Conservation (phyloP, 352 stramenopile species). For the Phytopythium chamaehyphon region DNA sequence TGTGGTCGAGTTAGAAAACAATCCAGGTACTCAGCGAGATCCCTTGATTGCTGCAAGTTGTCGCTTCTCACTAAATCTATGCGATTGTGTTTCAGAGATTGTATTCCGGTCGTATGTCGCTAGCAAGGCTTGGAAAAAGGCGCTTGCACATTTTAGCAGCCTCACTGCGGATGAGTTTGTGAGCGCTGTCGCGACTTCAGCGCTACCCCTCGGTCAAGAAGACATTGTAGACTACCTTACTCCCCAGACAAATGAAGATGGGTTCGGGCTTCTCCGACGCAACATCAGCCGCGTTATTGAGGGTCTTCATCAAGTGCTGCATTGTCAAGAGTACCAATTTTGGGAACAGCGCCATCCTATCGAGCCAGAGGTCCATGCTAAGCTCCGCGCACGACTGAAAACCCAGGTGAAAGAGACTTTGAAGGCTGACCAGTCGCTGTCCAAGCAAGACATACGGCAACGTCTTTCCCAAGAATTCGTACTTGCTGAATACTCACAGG, state of each 20-base stretch:
- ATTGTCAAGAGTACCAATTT: slow-evolving; percentile 77
- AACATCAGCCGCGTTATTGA: slow-evolving; percentile 73
- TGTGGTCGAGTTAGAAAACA: slow-evolving; percentile 56
- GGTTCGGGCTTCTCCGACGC: slow-evolving; percentile 72
- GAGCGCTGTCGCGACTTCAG: slow-evolving; percentile 18
- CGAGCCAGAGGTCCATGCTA: slow-evolving; percentile 49
- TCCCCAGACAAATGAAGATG: slow-evolving; percentile 57
- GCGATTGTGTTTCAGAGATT: slow-evolving; percentile 33
- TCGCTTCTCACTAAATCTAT: slow-evolving; percentile 1
- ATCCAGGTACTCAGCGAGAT: slow-evolving; percentile 26
- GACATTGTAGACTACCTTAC: slow-evolving; percentile 39
- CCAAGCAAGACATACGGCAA: slow-evolving; percentile 41
- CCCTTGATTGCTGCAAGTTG: not conserved
- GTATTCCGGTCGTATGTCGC: slow-evolving; percentile 75
- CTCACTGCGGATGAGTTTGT: slow-evolving; percentile 48
- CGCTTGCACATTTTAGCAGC: slow-evolving; percentile 63
- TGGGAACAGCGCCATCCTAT: slow-evolving; percentile 79
- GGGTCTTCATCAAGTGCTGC: slow-evolving; percentile 56
- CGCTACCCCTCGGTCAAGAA: slow-evolving; percentile 14
- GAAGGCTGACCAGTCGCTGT: slow-evolving; percentile 16
- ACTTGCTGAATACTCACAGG: slow-evolving; percentile 34
- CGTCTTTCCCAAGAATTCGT: slow-evolving; percentile 40
- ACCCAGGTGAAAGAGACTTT: slow-evolving; percentile 54
- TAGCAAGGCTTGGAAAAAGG: slow-evolving; percentile 82
- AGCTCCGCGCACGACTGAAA: slow-evolving; percentile 48